Evolutionary conservation across 768 basidiomycete genomes (phyloP).

Genomic region (Galerina sulciceps): DNA sequence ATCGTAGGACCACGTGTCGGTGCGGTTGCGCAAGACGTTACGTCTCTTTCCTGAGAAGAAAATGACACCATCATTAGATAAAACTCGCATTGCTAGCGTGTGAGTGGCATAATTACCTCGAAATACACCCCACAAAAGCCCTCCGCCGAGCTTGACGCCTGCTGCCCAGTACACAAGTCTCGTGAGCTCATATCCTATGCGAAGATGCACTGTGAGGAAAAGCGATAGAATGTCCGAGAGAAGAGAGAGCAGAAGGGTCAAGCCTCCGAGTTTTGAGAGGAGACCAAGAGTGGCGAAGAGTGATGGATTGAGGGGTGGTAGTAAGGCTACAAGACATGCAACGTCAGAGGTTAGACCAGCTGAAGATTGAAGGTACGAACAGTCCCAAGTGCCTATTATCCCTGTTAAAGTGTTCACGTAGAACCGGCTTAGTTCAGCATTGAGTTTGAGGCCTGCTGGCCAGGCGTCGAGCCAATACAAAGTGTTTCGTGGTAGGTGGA

Average conservation of each 20-base stretch:
- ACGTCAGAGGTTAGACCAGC: background rate
- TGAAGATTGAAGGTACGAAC: slow-evolving; percentile 46
- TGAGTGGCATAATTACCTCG: slow-evolving; percentile 54
- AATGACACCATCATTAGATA: background rate
- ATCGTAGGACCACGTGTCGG: slow-evolving; percentile 89
- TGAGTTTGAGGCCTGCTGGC: slow-evolving; percentile 96
- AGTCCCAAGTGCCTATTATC: slow-evolving; percentile 70
- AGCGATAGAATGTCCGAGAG: slow-evolving; percentile 63
- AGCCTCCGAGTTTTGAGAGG: slow-evolving; percentile 48
- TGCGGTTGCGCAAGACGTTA: slow-evolving; percentile 86
- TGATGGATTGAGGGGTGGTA: slow-evolving; percentile 27
- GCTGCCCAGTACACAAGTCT: slow-evolving; percentile 58
- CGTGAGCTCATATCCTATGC: slow-evolving; percentile 68
- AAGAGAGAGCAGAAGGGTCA: slow-evolving; percentile 71
- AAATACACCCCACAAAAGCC: slow-evolving; percentile 86
- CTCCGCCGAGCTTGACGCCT: slow-evolving; percentile 57
- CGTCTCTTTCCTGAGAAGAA: slow-evolving; percentile 73
- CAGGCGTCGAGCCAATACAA: slow-evolving; percentile 91
- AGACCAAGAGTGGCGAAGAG: slow-evolving; percentile 17
- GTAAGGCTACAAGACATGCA: slow-evolving; percentile 2
- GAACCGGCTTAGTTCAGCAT: slow-evolving; percentile 89
- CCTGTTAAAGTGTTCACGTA: slow-evolving; percentile 75
- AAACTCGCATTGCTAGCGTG: too few relatives aligned
- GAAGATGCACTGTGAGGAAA: slow-evolving; percentile 73
- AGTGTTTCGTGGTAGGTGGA: slow-evolving; percentile 28